These are phyloP conservation scores for Cicer bijugum DNA, from an alignment of 306 rosid genomes.

Conservation along the genomic window DNA sequence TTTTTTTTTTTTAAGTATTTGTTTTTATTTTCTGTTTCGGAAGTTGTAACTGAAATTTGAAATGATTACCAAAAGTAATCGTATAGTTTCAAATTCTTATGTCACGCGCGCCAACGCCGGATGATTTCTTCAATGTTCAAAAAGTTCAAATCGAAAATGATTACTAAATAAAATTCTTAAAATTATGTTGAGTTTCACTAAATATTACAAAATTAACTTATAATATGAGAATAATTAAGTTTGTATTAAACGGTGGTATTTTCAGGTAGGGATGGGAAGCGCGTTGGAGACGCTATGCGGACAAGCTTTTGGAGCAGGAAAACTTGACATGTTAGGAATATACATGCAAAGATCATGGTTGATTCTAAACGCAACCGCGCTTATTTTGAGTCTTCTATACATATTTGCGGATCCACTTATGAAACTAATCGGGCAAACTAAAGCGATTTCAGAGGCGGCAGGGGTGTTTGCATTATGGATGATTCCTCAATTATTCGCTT, in stretches of 20 bases:
- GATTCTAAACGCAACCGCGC: constrained; percentile 58
- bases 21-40: neutral
- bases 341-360: constrained; percentile 95
- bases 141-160: neutral
- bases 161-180: neutral
- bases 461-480: constrained; percentile 75
- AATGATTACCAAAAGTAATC: neutral
- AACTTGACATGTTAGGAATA: constrained; percentile 74
- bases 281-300: constrained; percentile 93
- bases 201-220: too few relatives aligned
- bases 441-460: constrained; percentile 68
- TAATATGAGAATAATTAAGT: too few relatives aligned
- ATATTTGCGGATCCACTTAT: constrained; percentile 62
- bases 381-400: constrained; percentile 53
- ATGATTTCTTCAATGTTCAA: neutral
- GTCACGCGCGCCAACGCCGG: too few relatives aligned
- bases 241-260: neutral
- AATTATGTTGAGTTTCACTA: too few relatives aligned
- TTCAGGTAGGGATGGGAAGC: constrained; percentile 91
- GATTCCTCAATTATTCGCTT: constrained; percentile 91
- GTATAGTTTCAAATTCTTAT: too few relatives aligned
- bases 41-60: too few relatives aligned
- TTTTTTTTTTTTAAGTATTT: neutral
- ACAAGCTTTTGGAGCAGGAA: constrained; percentile 86
- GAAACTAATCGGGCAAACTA: constrained; percentile 66